These are phyloP conservation scores for Boletus tylopilopsis DNA, from an alignment of 768 basidiomycete species.

Conservation along the genomic window DNA sequence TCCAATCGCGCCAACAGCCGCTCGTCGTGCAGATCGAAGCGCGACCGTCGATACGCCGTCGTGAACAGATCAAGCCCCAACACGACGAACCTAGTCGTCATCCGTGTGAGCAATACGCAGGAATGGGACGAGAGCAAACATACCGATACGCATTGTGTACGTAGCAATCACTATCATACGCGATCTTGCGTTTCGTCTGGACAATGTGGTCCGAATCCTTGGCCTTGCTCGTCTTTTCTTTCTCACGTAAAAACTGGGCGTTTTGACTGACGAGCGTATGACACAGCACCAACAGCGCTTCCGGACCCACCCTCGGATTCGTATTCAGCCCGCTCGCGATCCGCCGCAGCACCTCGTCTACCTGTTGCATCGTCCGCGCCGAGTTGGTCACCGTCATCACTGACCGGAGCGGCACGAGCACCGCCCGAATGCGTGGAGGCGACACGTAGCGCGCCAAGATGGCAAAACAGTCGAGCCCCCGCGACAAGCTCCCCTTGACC, in stretches of 20 bases:
- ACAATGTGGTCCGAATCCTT: slow-evolving; percentile 68
- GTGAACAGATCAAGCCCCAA: slow-evolving; percentile 92
- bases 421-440: slow-evolving; percentile 66
- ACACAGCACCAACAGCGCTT: slow-evolving; percentile 75
- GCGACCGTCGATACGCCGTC: slow-evolving; percentile 79
- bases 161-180: slow-evolving; percentile 62
- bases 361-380: slow-evolving; percentile 71
- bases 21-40: slow-evolving; percentile 78
- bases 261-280: slow-evolving; percentile 91
- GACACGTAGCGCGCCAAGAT: slow-evolving; percentile 77
- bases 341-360: slow-evolving; percentile 85
- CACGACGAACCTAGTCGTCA: slow-evolving; percentile 63
- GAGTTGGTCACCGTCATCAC: slow-evolving; percentile 87
- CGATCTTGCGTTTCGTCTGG: slow-evolving; percentile 67
- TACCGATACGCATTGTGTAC: slow-evolving; percentile 86
- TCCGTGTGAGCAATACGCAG: neutral
- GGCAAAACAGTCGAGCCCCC: slow-evolving; percentile 82
- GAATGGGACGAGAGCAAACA: slow-evolving; percentile 14
- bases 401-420: slow-evolving; percentile 74
- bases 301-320: slow-evolving; percentile 66
- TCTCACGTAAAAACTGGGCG: slow-evolving; percentile 75
- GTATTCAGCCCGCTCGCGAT: slow-evolving; percentile 81
- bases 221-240: slow-evolving; percentile 30
- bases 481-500: slow-evolving; percentile 77
- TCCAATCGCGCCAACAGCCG: slow-evolving; percentile 80